Conservation (phyloP, 2,329 filamentous ascomycete genomes). For the Diaporthe longicolla region DNA sequence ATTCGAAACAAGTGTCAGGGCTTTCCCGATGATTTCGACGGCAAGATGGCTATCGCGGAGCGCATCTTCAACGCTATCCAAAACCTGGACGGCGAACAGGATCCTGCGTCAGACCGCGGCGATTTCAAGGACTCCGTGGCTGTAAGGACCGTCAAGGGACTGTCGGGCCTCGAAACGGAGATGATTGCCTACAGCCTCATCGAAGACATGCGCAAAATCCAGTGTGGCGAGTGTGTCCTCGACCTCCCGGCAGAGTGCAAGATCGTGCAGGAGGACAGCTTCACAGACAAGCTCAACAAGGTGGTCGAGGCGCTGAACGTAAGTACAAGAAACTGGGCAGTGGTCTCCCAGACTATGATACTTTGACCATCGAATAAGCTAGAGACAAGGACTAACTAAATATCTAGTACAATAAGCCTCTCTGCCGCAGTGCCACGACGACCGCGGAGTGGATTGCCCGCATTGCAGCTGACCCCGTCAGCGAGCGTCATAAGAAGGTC, state of each 20-base stretch:
- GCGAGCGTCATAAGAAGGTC: neutral
- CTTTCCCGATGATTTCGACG: neutral
- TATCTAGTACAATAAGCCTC: neutral
- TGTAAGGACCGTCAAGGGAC: neutral
- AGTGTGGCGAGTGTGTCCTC: neutral
- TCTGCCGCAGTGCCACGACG: neutral
- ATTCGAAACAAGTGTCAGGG: neutral
- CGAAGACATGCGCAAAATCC: neutral
- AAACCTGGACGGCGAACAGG: neutral
- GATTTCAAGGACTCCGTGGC: neutral
- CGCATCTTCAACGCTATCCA: neutral
- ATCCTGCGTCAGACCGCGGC: neutral
- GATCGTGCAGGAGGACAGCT: neutral
- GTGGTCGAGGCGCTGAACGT: neutral
- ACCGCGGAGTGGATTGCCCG: neutral
- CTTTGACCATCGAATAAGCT: neutral
- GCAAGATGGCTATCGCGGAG: rapidly evolving
- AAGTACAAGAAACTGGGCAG: neutral
- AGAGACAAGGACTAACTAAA: neutral
- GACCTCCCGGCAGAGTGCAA: neutral
- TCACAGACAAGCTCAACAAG: neutral
- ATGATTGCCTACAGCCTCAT: neutral
- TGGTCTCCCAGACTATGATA: neutral
- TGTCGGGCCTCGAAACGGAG: neutral
- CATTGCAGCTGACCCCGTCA: neutral